These are phyloP conservation scores for Backusella mclennaniae DNA, from an alignment of 192 early-diverging fungal species.

Conservation along the genomic window DNA sequence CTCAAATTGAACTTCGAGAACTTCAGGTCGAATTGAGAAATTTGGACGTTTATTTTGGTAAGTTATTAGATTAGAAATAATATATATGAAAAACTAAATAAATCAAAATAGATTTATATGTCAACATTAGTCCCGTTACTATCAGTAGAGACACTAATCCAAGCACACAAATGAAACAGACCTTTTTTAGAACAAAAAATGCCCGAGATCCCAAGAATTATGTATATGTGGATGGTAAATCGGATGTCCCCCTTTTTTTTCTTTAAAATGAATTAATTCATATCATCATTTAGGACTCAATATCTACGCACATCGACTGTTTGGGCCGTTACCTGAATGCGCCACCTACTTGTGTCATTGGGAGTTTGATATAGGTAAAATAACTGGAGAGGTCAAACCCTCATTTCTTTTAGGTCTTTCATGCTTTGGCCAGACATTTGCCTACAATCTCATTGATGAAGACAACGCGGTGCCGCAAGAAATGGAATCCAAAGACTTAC, in stretches of 20 bases:
- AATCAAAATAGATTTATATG: slow-evolving; percentile 47
- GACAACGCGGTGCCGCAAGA: slow-evolving; percentile 63
- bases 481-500: slow-evolving; percentile 34
- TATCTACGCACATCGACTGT: slow-evolving; percentile 63
- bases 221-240: slow-evolving; percentile 53
- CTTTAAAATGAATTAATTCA: background rate
- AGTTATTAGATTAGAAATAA: background rate
- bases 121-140: slow-evolving; percentile 56
- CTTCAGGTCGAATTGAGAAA: slow-evolving; percentile 64
- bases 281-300: slow-evolving; percentile 38
- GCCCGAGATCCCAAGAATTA: slow-evolving; percentile 43
- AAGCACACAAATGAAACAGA: slow-evolving; percentile 22
- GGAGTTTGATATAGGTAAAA: slow-evolving; percentile 57
- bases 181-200: slow-evolving; percentile 26
- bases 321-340: slow-evolving; percentile 65
- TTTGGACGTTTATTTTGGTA: slow-evolving; percentile 65
- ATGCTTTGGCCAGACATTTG: slow-evolving; percentile 56
- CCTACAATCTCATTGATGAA: slow-evolving; percentile 62
- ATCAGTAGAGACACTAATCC: slow-evolving; percentile 42
- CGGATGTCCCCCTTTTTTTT: background rate
- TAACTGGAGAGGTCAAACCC: slow-evolving; percentile 66
- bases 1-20: slow-evolving; percentile 57
- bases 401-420: slow-evolving; percentile 53
- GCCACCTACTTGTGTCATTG: slow-evolving; percentile 69
- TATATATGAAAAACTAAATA: background rate